A percentile compares a stretch with the other conserved stretches of the same genome.
Conservation (phyloP, 2,329 filamentous ascomycete genomes). For the Trichoderma asperellum region DNA sequence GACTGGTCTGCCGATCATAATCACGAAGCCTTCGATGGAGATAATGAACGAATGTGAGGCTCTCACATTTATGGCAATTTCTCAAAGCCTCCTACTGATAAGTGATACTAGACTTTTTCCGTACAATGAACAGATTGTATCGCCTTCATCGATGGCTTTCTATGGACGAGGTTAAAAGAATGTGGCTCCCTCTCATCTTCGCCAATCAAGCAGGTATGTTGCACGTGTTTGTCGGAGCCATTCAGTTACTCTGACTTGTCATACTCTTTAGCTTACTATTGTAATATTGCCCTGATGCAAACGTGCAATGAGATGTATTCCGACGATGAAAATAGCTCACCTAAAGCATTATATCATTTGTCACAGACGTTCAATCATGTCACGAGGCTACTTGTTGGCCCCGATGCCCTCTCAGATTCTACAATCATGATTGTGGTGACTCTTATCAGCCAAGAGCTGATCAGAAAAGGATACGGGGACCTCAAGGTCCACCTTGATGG, state of each 20-base stretch:
- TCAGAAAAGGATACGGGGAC: conserved; percentile 27
- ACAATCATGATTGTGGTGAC: conserved; percentile 38
- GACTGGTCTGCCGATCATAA: conserved; percentile 17
- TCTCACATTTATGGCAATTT: not conserved
- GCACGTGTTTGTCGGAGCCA: not conserved
- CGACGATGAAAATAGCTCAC: conserved; percentile 23
- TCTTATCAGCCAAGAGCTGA: conserved; percentile 37
- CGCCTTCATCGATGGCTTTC: not conserved
- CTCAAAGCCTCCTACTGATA: conserved; percentile 10
- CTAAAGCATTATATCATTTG: conserved; percentile 33
- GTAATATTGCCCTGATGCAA: conserved; percentile 33
- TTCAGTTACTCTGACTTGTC: not conserved
- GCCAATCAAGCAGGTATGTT: conserved; percentile 29
- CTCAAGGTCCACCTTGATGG: conserved; percentile 32
- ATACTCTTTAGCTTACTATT: conserved; percentile 28
- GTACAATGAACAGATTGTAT: not conserved
- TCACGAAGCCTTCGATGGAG: conserved; percentile 17
- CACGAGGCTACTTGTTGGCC: conserved; percentile 32
- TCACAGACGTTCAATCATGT: conserved; percentile 34
- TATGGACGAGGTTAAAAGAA: conserved; percentile 26
- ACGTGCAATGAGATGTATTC: conserved; percentile 34
- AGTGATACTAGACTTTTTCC: not conserved
- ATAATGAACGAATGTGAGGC: conserved; percentile 30
- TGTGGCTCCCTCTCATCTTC: conserved; percentile 30
- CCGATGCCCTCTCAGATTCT: conserved; percentile 35